Base-by-base conservation (phyloP, 2,329 filamentous ascomycete genomes). In the Acrocalymma vagum region DNA sequence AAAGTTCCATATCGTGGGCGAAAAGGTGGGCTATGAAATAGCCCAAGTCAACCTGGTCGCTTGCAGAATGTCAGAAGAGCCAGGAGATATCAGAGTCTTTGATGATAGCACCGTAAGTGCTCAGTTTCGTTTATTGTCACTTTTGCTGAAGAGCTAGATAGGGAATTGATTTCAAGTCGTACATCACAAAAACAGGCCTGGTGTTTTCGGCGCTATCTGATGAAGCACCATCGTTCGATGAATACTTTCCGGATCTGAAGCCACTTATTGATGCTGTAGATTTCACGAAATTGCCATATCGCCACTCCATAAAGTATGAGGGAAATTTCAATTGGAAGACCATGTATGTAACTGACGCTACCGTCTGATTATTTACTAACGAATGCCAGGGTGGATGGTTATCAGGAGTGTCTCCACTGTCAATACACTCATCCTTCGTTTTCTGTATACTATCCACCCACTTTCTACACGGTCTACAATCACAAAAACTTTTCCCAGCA, bases 251-350 rank as follows among this genome's bases (percentile, higher is more conserved):
- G 0, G 75, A 78, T 2, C 63, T 83, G 0, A 75, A 81, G 45
- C 66, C 70, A 2, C 46, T 81, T 3, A 69, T 80, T 1, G 66
- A 67, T 3, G 72, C 62, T 27, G 77, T 81, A 3, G 77, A 82
- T 42, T 83, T 82, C 54, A 80, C 78, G 4, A 71, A 75, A 38
- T 66, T 80, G 2, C 78, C 78, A 0, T 70, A 80, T 48, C 71
- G 78, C 3, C 72, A 74, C 15, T 78, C 76, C 28, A 78, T 82
- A 48, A 73, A 72, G n/a, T 83, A 82, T 39, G 72, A 77, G 34
- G 79, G 80, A 3, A 70, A 72, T 0, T 82, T 82, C 67, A 83
- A 83, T 57, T 82, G 79, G 79, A 82, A 82, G 55, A 81, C 79
- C 1, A 81, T 81, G 78, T 76, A 61, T 41, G 52, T 29, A 5